Evolutionary conservation across 2,329 filamentous ascomycete species (phyloP).

Genomic region (Ophiostoma novo-ulmi): DNA sequence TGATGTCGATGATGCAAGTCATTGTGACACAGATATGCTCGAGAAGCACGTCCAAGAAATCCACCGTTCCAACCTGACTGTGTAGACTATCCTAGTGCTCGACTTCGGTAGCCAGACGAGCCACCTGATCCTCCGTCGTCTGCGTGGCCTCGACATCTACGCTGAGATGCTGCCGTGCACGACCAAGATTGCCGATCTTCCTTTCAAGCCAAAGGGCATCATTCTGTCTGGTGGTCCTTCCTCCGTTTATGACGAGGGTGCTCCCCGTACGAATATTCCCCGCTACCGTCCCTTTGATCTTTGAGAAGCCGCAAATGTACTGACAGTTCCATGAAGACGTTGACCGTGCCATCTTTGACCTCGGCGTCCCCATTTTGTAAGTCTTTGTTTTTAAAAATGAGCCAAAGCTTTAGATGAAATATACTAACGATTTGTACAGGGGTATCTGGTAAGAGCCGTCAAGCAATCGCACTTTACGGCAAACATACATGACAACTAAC

Average conservation of each 20-base stretch:
- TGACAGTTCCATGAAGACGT: slow-evolving; percentile 45
- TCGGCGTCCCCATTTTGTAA: slow-evolving; percentile 33
- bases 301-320: not conserved
- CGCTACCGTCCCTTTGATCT: not conserved
- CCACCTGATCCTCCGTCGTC: slow-evolving; percentile 68
- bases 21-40: not conserved
- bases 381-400: not conserved
- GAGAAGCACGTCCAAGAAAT: not conserved
- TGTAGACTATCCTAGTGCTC: slow-evolving; percentile 62
- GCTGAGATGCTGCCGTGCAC: slow-evolving; percentile 86
- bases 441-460: slow-evolving; percentile 16
- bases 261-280: slow-evolving; percentile 34
- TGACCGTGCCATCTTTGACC: slow-evolving; percentile 74
- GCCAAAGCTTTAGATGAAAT: not conserved
- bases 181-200: slow-evolving; percentile 69
- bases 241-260: slow-evolving; percentile 26
- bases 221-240: slow-evolving; percentile 54
- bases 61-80: not conserved
- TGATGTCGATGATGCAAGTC: not conserved
- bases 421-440: not conserved
- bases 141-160: slow-evolving; percentile 67
- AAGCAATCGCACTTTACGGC: not conserved
- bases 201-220: slow-evolving; percentile 77
- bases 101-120: slow-evolving; percentile 69
- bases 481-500: not conserved